Conservation (phyloP, 768 basidiomycete species). For the Leccinum longicurvipes region DNA sequence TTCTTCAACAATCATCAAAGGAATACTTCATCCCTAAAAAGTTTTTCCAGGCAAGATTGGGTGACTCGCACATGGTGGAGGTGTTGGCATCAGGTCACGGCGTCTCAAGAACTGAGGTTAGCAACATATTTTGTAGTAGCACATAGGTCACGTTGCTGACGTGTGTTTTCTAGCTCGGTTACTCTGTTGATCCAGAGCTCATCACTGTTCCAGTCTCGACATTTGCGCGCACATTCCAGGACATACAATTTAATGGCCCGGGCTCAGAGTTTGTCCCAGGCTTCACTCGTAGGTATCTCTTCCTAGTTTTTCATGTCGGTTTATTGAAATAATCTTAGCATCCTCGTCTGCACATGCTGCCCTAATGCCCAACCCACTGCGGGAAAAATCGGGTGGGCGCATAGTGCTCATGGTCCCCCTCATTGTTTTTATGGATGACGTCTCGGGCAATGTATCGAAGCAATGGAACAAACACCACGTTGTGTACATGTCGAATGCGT, state of each 20-base stretch:
- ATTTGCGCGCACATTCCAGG: conserved; percentile 3
- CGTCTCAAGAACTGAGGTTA: too few relatives aligned
- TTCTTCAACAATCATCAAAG: conserved; percentile 3
- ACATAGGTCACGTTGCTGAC: too few relatives aligned
- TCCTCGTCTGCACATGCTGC: too few relatives aligned
- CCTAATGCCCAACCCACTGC: conserved; percentile 22
- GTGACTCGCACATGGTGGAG: neutral
- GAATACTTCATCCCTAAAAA: conserved; percentile 14
- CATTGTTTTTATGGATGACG: conserved; percentile 35
- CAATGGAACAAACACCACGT: conserved; percentile 39
- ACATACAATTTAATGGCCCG: neutral
- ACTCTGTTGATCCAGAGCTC: conserved; percentile 1
- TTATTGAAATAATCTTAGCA: too few relatives aligned
- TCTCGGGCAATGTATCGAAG: conserved; percentile 35
- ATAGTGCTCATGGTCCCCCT: conserved; percentile 24
- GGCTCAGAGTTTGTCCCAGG: neutral
- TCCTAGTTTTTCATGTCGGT: too few relatives aligned
- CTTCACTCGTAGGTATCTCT: too few relatives aligned
- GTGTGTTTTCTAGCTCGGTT: neutral
- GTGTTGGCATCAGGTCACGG: too few relatives aligned
- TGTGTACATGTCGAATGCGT: conserved; percentile 32
- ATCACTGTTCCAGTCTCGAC: conserved; percentile 2
- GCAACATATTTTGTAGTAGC: too few relatives aligned
- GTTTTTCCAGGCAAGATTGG: conserved; percentile 10
- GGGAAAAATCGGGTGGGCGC: conserved; percentile 11